Percentiles rank a stretch among this genome's conserved stretches.
These are phyloP conservation scores for Lotus japonicus DNA, from an alignment of 306 rosid species.

Conservation along the genomic window DNA sequence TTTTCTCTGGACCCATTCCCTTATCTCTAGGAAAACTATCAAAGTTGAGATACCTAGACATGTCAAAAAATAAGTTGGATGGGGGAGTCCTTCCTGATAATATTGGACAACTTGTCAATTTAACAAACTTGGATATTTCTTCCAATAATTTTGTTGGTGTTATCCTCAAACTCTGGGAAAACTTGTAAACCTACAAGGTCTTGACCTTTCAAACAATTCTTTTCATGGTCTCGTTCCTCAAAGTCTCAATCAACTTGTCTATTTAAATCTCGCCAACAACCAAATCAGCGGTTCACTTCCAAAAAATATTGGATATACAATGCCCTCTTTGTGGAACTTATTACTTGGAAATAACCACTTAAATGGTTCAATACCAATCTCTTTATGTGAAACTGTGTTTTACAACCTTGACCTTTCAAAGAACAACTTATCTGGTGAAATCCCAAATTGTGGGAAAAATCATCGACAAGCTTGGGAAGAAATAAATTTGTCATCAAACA, in stretches of 20 bases:
- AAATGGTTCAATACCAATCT: slow-evolving; percentile 14
- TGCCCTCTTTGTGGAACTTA: not conserved
- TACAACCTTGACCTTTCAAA: not conserved
- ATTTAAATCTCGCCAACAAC: not conserved
- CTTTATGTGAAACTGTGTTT: not conserved
- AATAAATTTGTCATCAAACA: slow-evolving; percentile 9
- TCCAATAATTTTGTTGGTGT: not conserved
- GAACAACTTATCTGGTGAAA: slow-evolving; percentile 14
- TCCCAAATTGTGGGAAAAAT: slow-evolving; percentile 1
- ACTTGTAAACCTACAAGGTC: not conserved
- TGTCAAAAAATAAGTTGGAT: not conserved
- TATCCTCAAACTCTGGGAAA: not conserved
- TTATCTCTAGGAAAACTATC: not conserved
- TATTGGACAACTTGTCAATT: not conserved
- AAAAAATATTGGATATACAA: not conserved
- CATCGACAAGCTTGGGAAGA: not conserved
- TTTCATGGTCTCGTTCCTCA: not conserved
- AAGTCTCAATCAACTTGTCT: not conserved
- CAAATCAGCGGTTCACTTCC: slow-evolving; percentile 5
- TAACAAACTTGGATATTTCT: not conserved
- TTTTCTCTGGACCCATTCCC: not conserved
- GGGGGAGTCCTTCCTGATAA: not conserved
- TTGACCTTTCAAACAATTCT: not conserved
- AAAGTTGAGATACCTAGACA: not conserved
- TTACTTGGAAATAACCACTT: not conserved